phyloP scores from a whole-genome alignment of 257 asterid species.

The Buddleja alternifolia region DNA sequence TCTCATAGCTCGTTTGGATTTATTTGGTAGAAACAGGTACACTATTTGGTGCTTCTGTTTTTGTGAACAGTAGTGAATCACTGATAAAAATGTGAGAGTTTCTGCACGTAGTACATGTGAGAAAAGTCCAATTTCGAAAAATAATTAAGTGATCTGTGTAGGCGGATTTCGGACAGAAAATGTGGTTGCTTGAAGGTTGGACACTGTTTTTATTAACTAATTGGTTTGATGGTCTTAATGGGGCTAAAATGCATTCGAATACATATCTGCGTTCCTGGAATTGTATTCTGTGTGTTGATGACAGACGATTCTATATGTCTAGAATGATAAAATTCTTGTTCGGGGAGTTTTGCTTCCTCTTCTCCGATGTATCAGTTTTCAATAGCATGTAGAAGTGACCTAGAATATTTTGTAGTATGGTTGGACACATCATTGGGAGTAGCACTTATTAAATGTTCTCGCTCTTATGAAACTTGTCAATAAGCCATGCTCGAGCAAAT shows the following conservation, averaged over 20 bases:
- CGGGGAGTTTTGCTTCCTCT: background rate
- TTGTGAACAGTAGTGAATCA: background rate
- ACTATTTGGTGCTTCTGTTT: background rate
- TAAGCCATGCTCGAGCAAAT: background rate
- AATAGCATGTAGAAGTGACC: background rate
- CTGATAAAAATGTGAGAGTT: background rate
- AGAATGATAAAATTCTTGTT: background rate
- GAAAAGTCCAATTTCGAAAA: constrained; percentile 7
- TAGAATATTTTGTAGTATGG: background rate
- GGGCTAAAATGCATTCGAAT: background rate
- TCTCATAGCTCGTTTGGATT: background rate
- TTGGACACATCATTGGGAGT: background rate
- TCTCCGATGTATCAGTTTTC: background rate
- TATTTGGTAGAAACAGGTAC: constrained; percentile 9
- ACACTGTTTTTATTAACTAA: background rate
- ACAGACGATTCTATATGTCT: background rate
- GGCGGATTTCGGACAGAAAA: background rate
- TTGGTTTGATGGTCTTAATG: background rate
- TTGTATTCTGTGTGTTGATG: background rate
- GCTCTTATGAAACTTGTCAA: constrained; percentile 10
- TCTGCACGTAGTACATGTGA: background rate
- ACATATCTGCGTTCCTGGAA: background rate
- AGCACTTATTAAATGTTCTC: constrained; percentile 11
- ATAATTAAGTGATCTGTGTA: constrained; percentile 7
- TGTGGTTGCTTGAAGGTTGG: constrained; percentile 18